These are phyloP conservation scores for Metarhizium brunneum DNA, from an alignment of 2,329 filamentous ascomycete species.

Conservation along the genomic window DNA sequence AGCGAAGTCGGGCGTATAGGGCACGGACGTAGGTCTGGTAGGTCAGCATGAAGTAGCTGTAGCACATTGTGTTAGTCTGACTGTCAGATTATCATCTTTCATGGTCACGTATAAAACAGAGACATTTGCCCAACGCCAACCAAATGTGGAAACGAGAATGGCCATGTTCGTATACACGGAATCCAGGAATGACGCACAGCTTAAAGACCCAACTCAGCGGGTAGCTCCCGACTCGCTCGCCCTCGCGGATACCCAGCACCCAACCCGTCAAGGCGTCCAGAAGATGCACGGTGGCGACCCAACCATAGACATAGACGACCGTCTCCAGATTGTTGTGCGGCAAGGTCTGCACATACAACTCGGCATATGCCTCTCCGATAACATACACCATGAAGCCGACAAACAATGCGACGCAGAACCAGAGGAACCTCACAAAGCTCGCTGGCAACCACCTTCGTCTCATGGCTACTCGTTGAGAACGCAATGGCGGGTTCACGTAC, in stretches of 20 bases:
- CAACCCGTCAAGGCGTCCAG: slow-evolving; percentile 56
- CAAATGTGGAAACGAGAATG: background rate
- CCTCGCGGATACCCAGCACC: slow-evolving; percentile 57
- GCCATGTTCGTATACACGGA: background rate
- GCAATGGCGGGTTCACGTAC: slow-evolving; percentile 14
- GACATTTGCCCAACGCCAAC: background rate
- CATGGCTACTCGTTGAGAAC: slow-evolving; percentile 28
- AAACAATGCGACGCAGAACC: slow-evolving; percentile 57
- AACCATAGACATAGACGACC: slow-evolving; percentile 61
- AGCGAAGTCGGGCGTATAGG: slow-evolving; percentile 57
- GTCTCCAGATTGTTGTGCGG: slow-evolving; percentile 59
- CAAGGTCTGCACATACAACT: slow-evolving; percentile 57
- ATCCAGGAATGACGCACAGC: slow-evolving; percentile 35
- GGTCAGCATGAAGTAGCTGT: slow-evolving; percentile 56
- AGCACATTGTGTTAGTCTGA: slow-evolving; percentile 1
- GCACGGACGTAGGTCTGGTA: slow-evolving; percentile 65
- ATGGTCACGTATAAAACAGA: background rate
- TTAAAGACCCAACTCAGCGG: slow-evolving; percentile 65
- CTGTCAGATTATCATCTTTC: background rate
- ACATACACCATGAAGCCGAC: slow-evolving; percentile 58
- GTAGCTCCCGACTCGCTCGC: slow-evolving; percentile 59
- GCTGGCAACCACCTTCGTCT: slow-evolving; percentile 51
- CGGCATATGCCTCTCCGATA: slow-evolving; percentile 59
- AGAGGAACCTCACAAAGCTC: slow-evolving; percentile 59
- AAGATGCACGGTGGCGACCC: slow-evolving; percentile 57